Evolutionary conservation across 106 monocot genomes (phyloP), one percentile per base, ranked within the genome.

Genomic region (Posidonia australis): DNA sequence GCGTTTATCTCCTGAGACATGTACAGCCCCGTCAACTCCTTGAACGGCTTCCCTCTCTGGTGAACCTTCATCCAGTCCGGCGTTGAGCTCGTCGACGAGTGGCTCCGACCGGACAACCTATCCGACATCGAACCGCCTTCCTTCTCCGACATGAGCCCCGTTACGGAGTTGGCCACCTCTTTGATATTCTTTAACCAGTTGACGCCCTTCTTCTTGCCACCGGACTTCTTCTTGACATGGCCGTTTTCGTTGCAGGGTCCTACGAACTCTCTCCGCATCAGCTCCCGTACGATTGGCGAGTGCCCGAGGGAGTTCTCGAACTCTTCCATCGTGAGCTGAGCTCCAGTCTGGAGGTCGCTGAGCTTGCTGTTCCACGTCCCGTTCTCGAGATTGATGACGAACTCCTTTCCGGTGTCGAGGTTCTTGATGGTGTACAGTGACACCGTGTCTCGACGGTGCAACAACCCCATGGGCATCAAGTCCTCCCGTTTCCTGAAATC

Each of bases 1-100:
- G 96, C 96, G 24, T 81, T 78, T 16, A 96, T 79, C 64, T 96
- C 90, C 63, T 96, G 96, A 67, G 77, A 82, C 74, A 96, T 76
- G 74, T 85, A 87, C 46, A 96, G 65, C 13, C 96, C 96, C 0
- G 87, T 96, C 27, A 96, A 74, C 72, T 96, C 96, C 80, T 87
- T 90, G 77, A 74, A 71, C 5, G 96, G 74, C 73, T 96, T 96
- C 10, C 90, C 78, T 31, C 80, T 79, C 60, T 76, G 83, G 46
- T 76, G 86, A 9, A 96, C 96, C 62, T 96, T 96, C 60, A 83
- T 70, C 78, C 84, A 59, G 71, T 90, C 71, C 6, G 65, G 28
- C 24, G 65, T 30, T 21, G 77, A 60, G 13, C 41, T 25, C 16
- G 43, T 46, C 9, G 52, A 44, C 19, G 66, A 65, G 19, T 29